Evolutionary conservation across 1,284 basidiomycete species (phyloP).

Genomic region (Pholiota adiposa): DNA sequence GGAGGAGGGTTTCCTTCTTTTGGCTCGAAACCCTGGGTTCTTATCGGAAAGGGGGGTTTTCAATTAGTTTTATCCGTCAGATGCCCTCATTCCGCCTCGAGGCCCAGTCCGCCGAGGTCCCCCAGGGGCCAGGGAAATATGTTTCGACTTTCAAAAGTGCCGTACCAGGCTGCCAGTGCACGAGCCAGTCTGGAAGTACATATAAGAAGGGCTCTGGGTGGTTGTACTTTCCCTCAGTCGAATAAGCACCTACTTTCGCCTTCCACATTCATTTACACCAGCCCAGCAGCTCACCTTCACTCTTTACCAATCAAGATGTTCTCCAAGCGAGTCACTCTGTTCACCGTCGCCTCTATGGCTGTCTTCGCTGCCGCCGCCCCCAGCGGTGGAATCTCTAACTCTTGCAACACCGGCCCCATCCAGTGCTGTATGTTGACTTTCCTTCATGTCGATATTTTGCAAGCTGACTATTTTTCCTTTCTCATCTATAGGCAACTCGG

Average conservation of each 20-base stretch:
- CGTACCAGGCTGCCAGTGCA: background rate
- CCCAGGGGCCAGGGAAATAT: background rate
- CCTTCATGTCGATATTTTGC: too few species aligned
- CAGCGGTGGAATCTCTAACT: slow-evolving; percentile 1
- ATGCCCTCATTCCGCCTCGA: background rate
- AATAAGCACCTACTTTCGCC: background rate
- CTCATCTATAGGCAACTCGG: background rate
- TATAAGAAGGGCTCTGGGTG: background rate
- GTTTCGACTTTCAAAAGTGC: background rate
- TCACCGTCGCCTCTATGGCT: slow-evolving; percentile 4
- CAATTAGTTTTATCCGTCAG: too few species aligned
- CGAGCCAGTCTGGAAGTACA: background rate
- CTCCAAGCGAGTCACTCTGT: slow-evolving; percentile 5
- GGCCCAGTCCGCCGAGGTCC: background rate
- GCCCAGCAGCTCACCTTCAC: background rate
- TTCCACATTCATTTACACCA: background rate
- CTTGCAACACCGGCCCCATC: slow-evolving; percentile 2
- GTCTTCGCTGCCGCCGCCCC: slow-evolving; percentile 2
- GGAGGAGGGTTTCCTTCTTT: too few species aligned
- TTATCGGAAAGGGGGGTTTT: too few species aligned
- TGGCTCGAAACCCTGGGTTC: too few species aligned
- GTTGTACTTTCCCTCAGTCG: background rate
- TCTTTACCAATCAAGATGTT: slow-evolving; percentile 2
- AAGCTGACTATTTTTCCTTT: too few species aligned
- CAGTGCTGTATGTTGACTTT: background rate